phyloP scores from a whole-genome alignment of 176 grass and related monocot genomes.

The Carex pumila region DNA sequence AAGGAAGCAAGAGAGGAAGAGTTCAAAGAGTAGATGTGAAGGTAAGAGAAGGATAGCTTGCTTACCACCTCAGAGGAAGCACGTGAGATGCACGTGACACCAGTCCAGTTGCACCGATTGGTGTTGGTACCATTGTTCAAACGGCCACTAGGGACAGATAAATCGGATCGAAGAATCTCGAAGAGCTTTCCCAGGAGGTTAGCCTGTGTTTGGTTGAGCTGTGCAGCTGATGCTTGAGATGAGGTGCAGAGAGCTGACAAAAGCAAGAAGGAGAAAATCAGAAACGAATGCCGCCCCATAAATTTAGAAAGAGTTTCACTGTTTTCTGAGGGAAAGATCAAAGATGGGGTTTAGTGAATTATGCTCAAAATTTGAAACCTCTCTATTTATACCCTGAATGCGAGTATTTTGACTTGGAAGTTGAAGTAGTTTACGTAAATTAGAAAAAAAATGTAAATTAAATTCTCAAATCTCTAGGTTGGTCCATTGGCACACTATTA shows the following conservation, averaged over 20 bases:
- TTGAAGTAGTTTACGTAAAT: too few relatives aligned
- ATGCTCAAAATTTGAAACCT: too few relatives aligned
- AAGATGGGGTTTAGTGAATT: too few relatives aligned
- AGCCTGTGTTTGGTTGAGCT: neutral
- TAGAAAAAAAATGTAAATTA: too few relatives aligned
- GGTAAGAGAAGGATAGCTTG: constrained; percentile 16
- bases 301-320: too few relatives aligned
- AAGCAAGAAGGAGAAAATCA: neutral
- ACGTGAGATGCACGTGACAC: constrained; percentile 15
- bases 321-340: too few relatives aligned
- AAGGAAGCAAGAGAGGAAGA: constrained; percentile 11
- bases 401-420: too few relatives aligned
- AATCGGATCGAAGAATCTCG: neutral
- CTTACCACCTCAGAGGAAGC: constrained; percentile 22
- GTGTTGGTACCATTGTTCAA: constrained; percentile 13
- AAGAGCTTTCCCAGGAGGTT: constrained; percentile 24
- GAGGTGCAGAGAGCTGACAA: neutral
- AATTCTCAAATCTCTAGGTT: too few relatives aligned
- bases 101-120: constrained; percentile 29
- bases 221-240: neutral
- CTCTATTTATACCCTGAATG: too few relatives aligned
- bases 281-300: too few relatives aligned
- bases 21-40: neutral
- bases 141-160: neutral
- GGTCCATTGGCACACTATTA: too few relatives aligned